Percentiles rank a stretch among this genome's conserved stretches.
These are phyloP conservation scores for Plasmopara muralis DNA, from an alignment of 352 stramenopile species.

Conservation along the genomic window DNA sequence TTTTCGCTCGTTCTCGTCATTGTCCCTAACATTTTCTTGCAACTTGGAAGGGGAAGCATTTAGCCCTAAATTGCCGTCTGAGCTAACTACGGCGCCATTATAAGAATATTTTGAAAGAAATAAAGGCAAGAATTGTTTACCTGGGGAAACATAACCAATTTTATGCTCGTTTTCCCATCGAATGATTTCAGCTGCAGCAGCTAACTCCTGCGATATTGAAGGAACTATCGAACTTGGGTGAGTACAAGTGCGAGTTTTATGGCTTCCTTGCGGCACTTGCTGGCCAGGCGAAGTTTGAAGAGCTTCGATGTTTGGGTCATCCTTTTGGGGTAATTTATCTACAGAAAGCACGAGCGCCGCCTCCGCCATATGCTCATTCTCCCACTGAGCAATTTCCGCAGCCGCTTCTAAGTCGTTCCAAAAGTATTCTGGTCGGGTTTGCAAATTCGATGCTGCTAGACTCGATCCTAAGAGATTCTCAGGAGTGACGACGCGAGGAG, in stretches of 20 bases:
- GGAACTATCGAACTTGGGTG: neutral
- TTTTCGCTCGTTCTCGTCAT: constrained; percentile 6
- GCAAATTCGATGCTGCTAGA: constrained; percentile 1
- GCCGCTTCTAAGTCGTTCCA: constrained; percentile 43
- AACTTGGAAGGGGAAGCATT: constrained; percentile 23
- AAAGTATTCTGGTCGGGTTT: constrained; percentile 17
- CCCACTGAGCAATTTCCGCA: constrained; percentile 47
- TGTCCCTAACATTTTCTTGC: constrained; percentile 5
- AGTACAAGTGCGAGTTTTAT: neutral
- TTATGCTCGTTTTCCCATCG: constrained; percentile 40
- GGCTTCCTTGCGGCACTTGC: neutral
- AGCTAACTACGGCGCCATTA: neutral
- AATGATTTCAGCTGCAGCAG: constrained; percentile 35
- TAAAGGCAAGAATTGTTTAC: neutral
- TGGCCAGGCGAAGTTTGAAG: neutral
- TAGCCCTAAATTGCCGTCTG: constrained; percentile 6
- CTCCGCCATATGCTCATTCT: constrained; percentile 38
- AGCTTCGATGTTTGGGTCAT: neutral
- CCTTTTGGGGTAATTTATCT: neutral
- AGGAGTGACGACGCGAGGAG: constrained; percentile 20
- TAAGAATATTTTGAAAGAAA: constrained; percentile 5
- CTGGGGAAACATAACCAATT: constrained; percentile 5
- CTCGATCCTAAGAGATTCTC: constrained; percentile 10
- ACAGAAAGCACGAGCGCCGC: constrained; percentile 10
- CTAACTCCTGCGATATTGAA: constrained; percentile 33